Evolutionary conservation across 176 grass and related monocot species (phyloP).

Genomic region (Areca catechu): DNA sequence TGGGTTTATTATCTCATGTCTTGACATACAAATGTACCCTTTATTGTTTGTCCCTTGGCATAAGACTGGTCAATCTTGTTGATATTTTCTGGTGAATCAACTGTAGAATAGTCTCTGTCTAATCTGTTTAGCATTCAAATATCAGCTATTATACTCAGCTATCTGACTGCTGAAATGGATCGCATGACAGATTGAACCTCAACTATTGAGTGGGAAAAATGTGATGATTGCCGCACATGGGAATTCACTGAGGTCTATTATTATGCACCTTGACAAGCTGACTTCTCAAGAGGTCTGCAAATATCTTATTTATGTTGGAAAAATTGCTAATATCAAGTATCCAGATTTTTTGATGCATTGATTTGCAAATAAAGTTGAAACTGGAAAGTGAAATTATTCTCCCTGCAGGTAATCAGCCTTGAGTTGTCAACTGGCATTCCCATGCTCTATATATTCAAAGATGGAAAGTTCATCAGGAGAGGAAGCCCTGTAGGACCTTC

Average conservation of each 20-base stretch:
- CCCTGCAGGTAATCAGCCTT: slow-evolving; percentile 73
- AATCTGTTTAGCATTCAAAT: too few relatives aligned
- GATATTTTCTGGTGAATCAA: too few relatives aligned
- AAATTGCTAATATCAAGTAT: too few relatives aligned
- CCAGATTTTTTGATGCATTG: too few relatives aligned
- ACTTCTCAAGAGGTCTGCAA: slow-evolving; percentile 81
- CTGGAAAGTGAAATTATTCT: slow-evolving; percentile 7
- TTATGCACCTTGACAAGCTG: slow-evolving; percentile 96
- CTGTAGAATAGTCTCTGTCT: too few relatives aligned
- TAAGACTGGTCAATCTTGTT: too few relatives aligned
- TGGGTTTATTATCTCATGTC: too few relatives aligned
- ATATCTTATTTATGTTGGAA: not conserved
- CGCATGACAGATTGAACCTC: slow-evolving; percentile 37
- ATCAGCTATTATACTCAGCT: too few relatives aligned
- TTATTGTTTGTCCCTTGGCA: too few relatives aligned
- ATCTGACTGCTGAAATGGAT: not conserved
- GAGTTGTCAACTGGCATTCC: slow-evolving; percentile 94
- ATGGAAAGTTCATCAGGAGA: slow-evolving; percentile 86
- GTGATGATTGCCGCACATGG: slow-evolving; percentile 98
- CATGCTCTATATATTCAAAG: slow-evolving; percentile 98
- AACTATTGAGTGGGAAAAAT: slow-evolving; percentile 64
- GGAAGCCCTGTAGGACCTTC: slow-evolving; percentile 73
- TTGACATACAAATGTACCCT: too few relatives aligned
- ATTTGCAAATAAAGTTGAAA: slow-evolving; percentile 1
- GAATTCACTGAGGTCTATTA: slow-evolving; percentile 92